Conservation (phyloP, 306 rosid genomes). For the Prunus armeniaca region DNA sequence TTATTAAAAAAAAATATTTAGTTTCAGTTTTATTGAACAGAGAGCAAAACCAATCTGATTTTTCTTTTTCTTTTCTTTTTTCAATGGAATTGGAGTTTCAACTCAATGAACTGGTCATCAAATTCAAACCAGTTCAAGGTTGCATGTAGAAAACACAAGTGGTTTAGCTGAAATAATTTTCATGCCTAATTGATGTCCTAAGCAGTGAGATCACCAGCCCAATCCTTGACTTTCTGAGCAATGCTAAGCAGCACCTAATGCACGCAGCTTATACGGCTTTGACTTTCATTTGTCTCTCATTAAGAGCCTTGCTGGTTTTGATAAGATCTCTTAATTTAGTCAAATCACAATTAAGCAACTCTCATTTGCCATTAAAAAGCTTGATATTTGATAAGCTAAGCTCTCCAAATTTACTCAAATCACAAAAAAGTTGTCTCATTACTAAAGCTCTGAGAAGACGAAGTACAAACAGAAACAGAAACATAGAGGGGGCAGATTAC, state of each 20-base stretch:
- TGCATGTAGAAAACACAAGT: neutral
- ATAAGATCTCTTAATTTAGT: no score
- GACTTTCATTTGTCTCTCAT: neutral
- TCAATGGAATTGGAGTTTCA: neutral
- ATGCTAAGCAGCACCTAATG: neutral
- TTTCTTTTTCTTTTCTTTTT: neutral
- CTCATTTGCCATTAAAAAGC: neutral
- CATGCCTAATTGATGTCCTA: conserved; percentile 18
- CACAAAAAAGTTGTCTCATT: neutral
- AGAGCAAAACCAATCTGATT: neutral
- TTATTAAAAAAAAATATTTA: neutral
- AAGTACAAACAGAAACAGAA: neutral
- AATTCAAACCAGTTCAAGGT: neutral
- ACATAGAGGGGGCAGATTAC: neutral
- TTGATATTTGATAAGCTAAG: neutral
- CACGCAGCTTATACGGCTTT: conserved; percentile 17
- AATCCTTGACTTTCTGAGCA: conserved; percentile 20
- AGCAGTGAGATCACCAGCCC: conserved; percentile 17
- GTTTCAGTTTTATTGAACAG: neutral
- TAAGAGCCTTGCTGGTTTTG: no score
- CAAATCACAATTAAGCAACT: no score
- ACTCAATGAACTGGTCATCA: neutral
- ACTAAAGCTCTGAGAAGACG: neutral
- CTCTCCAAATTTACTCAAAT: neutral
- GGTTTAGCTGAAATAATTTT: neutral